These are phyloP conservation scores for Phoma herbarum DNA, from an alignment of 2,329 filamentous ascomycete genomes.

Conservation along the genomic window DNA sequence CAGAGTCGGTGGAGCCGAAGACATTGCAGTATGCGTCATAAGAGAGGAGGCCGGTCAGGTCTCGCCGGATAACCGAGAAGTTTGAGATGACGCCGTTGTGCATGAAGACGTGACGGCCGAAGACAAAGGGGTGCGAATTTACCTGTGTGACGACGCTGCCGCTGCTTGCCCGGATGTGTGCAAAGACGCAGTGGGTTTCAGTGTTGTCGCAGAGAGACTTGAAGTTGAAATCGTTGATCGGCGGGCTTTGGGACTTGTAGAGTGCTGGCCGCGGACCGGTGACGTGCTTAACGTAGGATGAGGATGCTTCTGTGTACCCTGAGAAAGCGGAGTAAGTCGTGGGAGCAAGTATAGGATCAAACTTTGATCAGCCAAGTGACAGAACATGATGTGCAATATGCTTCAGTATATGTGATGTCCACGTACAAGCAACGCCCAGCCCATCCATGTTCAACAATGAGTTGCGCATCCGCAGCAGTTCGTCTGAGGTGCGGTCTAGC, in stretches of 20 bases:
- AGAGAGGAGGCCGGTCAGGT: slow-evolving; percentile 56
- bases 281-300: slow-evolving; percentile 51
- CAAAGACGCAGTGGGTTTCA: slow-evolving; percentile 59
- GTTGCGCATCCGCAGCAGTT: slow-evolving; percentile 60
- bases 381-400: not conserved
- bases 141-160: slow-evolving; percentile 59
- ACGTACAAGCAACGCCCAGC: slow-evolving; percentile 60
- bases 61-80: slow-evolving; percentile 58
- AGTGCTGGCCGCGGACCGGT: slow-evolving; percentile 57
- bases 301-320: slow-evolving; percentile 58
- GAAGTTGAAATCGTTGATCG: slow-evolving; percentile 64
- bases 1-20: slow-evolving; percentile 62
- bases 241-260: slow-evolving; percentile 63
- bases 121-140: slow-evolving; percentile 65
- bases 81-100: slow-evolving; percentile 63
- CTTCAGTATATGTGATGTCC: not conserved
- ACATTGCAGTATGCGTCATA: slow-evolving; percentile 60
- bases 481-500: slow-evolving; percentile 52
- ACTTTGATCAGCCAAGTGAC: not conserved
- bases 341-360: too few species aligned
- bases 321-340: too few species aligned
- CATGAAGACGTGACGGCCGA: slow-evolving; percentile 64
- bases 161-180: slow-evolving; percentile 62
- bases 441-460: slow-evolving; percentile 65
- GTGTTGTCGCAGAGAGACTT: slow-evolving; percentile 62